These are phyloP conservation scores for Pachysolen tannophilus DNA, from an alignment of 805 yeast species.

Conservation along the genomic window DNA sequence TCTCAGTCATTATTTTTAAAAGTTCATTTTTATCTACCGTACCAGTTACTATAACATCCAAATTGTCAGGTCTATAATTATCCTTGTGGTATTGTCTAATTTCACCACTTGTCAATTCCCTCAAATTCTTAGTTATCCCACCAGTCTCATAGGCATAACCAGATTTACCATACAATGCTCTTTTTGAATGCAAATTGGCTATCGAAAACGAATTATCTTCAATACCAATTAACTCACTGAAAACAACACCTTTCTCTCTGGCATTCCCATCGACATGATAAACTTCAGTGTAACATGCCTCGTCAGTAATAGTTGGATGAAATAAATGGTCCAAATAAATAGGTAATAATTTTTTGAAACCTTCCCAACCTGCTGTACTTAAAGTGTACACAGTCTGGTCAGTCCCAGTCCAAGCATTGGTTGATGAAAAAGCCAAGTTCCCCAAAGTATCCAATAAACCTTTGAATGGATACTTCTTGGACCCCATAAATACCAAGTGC, in stretches of 20 bases:
- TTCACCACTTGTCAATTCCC: slow-evolving; percentile 62
- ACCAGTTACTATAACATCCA: slow-evolving; percentile 81
- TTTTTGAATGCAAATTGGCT: slow-evolving; percentile 50
- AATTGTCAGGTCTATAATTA: slow-evolving; percentile 74
- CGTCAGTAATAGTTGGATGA: slow-evolving; percentile 80
- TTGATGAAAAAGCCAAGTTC: slow-evolving; percentile 71
- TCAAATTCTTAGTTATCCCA: slow-evolving; percentile 71
- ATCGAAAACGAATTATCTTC: slow-evolving; percentile 73
- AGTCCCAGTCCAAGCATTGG: slow-evolving; percentile 96
- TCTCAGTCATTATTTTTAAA: slow-evolving; percentile 44
- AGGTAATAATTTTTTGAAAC: slow-evolving; percentile 77
- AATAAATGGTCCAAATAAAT: slow-evolving; percentile 84
- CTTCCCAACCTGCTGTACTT: slow-evolving; percentile 94
- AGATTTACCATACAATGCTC: slow-evolving; percentile 47
- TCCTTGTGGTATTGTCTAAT: slow-evolving; percentile 68
- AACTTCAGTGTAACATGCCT: slow-evolving; percentile 89
- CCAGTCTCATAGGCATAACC: slow-evolving; percentile 96
- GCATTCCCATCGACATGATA: slow-evolving; percentile 89
- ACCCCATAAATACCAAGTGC: slow-evolving; percentile 93
- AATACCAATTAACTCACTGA: slow-evolving; percentile 93
- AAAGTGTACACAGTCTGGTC: slow-evolving; percentile 94
- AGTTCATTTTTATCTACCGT: slow-evolving; percentile 72
- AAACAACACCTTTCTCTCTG: slow-evolving; percentile 93
- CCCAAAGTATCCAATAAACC: slow-evolving; percentile 86
- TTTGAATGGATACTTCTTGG: slow-evolving; percentile 80